These are phyloP conservation scores for Ilex aquifolium DNA, from an alignment of 257 asterid species.

Conservation along the genomic window DNA sequence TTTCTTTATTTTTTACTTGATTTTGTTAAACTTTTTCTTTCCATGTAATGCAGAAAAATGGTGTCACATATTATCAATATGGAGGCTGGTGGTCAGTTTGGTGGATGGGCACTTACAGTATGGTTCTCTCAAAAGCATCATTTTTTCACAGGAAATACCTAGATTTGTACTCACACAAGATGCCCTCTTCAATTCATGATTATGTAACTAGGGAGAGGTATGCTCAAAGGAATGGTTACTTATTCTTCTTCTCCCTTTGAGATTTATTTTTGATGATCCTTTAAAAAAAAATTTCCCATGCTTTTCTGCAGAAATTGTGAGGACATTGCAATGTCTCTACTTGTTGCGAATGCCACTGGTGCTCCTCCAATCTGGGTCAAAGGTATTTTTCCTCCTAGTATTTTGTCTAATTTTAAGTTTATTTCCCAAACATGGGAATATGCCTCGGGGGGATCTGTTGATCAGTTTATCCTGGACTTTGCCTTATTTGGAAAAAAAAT, in stretches of 20 bases:
- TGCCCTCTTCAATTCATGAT: conserved; percentile 50
- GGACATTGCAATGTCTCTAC: conserved; percentile 62
- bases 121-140: conserved; percentile 68
- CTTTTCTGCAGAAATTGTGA: conserved; percentile 43
- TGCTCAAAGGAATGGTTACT: conserved; percentile 3
- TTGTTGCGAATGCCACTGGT: conserved; percentile 47
- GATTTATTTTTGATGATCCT: not conserved
- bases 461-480: too few species aligned
- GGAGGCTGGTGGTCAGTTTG: conserved; percentile 82
- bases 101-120: conserved; percentile 63
- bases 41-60: conserved; percentile 29
- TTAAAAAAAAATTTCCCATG: not conserved
- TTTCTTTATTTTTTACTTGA: not conserved
- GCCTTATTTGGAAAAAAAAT: too few species aligned
- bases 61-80: conserved; percentile 25
- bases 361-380: conserved; percentile 60
- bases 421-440: too few species aligned
- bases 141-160: conserved; percentile 53
- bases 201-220: conserved; percentile 50
- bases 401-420: too few species aligned
- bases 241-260: not conserved
- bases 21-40: not conserved
- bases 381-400: conserved; percentile 24
- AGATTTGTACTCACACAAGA: conserved; percentile 40
- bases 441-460: too few species aligned